Percentiles rank a stretch among this genome's conserved stretches.
phyloP scores from a whole-genome alignment of 2,329 filamentous ascomycete species.

The Aspergillus uvarum region DNA sequence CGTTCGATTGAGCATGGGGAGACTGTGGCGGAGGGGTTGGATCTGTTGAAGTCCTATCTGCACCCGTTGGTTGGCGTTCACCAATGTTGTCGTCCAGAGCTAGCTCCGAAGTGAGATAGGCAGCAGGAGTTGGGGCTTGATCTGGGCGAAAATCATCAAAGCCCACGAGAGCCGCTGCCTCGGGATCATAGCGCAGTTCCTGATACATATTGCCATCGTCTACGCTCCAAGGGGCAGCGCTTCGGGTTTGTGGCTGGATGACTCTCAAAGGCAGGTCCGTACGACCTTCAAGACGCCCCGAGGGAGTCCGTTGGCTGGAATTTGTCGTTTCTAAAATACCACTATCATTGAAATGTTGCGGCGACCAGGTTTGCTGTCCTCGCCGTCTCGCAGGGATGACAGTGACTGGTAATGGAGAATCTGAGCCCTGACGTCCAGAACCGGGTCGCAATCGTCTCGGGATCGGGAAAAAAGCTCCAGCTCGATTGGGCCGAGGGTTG shows the following conservation, averaged over 20 bases:
- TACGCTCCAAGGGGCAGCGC: conserved; percentile 56
- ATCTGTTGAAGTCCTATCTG: neutral
- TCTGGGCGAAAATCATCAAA: conserved; percentile 21
- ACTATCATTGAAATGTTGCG: conserved; percentile 36
- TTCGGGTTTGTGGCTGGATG: conserved; percentile 58
- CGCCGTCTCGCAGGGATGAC: conserved; percentile 61
- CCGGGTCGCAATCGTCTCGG: conserved; percentile 46
- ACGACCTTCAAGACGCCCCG: conserved; percentile 17
- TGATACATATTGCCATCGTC: conserved; percentile 32
- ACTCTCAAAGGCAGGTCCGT: conserved; percentile 52
- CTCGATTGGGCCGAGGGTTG: conserved; percentile 43
- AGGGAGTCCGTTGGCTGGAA: conserved; percentile 13
- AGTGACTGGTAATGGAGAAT: conserved; percentile 55
- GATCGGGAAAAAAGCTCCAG: conserved; percentile 50
- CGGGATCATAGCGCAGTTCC: conserved; percentile 40
- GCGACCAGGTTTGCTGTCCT: conserved; percentile 56
- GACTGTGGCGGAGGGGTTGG: neutral
- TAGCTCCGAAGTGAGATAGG: neutral
- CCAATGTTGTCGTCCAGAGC: neutral
- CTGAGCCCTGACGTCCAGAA: conserved; percentile 36
- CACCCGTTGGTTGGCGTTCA: neutral
- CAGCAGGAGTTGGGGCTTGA: neutral
- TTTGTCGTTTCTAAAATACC: conserved; percentile 23
- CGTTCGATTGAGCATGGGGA: neutral
- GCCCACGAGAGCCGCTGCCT: conserved; percentile 38